Evolutionary conservation across 768 basidiomycete species (phyloP).

Genomic region (Agrocybe praecox): DNA sequence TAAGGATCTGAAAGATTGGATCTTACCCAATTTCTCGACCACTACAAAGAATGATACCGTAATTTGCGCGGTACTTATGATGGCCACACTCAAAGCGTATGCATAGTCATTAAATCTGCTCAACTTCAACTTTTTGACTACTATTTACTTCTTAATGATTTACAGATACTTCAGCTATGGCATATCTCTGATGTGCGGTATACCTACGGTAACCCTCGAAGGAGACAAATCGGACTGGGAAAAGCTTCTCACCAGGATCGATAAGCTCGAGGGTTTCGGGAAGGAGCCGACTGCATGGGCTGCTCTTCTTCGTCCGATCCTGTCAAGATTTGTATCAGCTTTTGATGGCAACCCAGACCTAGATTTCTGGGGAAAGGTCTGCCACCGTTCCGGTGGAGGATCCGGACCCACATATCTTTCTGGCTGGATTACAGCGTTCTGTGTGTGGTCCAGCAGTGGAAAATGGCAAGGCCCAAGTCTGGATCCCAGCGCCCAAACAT

Average conservation of each 20-base stretch:
- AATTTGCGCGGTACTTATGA: conserved; percentile 18
- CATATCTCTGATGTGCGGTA: conserved; percentile 17
- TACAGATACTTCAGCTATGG: conserved; percentile 23
- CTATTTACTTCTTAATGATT: not conserved
- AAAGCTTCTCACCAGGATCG: conserved; percentile 17
- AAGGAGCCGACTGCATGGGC: conserved; percentile 18
- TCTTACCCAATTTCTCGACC: conserved; percentile 16
- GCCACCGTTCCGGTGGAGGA: conserved; percentile 1
- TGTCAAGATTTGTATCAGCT: conserved; percentile 20
- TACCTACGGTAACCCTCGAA: conserved; percentile 25
- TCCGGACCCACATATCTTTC: conserved; percentile 15
- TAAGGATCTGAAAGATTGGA: conserved; percentile 17
- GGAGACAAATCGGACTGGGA: conserved; percentile 24
- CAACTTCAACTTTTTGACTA: not conserved
- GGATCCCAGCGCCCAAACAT: not conserved
- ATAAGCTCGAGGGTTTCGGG: conserved; percentile 20
- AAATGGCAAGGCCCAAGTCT: conserved; percentile 14
- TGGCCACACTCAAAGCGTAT: conserved; percentile 18
- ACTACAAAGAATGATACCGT: conserved; percentile 17
- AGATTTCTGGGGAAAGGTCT: conserved; percentile 18
- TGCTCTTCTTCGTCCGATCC: conserved; percentile 13
- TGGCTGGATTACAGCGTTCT: conserved; percentile 25
- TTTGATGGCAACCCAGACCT: conserved; percentile 19
- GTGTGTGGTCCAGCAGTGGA: conserved; percentile 18
- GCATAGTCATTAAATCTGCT: too few relatives aligned